Conservation (phyloP, 2,329 filamentous ascomycete genomes). For the Metarhizium humberi region DNA sequence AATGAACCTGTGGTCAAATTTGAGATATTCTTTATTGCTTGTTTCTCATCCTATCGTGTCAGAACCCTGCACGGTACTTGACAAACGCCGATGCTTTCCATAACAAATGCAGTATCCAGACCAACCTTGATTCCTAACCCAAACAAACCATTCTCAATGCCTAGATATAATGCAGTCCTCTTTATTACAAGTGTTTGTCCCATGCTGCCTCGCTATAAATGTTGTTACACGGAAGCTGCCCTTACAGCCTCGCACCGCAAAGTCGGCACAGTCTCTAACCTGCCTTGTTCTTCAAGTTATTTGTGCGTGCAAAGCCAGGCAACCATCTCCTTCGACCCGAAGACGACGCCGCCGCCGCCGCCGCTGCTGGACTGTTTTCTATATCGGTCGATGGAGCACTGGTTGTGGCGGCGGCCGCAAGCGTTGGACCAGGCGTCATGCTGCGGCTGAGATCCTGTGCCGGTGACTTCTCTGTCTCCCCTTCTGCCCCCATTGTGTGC, state of each 20-base stretch:
- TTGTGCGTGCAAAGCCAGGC: conserved; percentile 20
- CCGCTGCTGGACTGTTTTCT: neutral
- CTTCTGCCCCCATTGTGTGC: conserved; percentile 14
- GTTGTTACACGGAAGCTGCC: neutral
- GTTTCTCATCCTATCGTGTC: neutral
- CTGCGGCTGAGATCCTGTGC: conserved; percentile 6
- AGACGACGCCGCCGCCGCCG: neutral
- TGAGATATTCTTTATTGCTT: neutral
- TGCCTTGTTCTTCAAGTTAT: conserved; percentile 13
- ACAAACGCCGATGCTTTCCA: neutral
- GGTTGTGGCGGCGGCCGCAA: conserved; percentile 7
- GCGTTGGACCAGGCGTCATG: conserved; percentile 3
- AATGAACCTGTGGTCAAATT: neutral
- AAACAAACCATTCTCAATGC: neutral
- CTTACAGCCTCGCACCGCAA: neutral
- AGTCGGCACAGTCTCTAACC: conserved; percentile 6
- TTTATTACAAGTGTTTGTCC: too few relatives aligned
- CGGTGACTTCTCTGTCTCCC: conserved; percentile 10
- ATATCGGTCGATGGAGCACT: neutral
- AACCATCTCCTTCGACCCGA: conserved; percentile 26
- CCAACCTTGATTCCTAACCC: neutral
- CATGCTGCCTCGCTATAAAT: neutral
- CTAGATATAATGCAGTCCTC: neutral
- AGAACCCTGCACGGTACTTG: neutral
- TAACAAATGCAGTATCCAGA: neutral